phyloP scores from a whole-genome alignment of 2,329 filamentous ascomycete genomes.

The Diaporthe nobilis region DNA sequence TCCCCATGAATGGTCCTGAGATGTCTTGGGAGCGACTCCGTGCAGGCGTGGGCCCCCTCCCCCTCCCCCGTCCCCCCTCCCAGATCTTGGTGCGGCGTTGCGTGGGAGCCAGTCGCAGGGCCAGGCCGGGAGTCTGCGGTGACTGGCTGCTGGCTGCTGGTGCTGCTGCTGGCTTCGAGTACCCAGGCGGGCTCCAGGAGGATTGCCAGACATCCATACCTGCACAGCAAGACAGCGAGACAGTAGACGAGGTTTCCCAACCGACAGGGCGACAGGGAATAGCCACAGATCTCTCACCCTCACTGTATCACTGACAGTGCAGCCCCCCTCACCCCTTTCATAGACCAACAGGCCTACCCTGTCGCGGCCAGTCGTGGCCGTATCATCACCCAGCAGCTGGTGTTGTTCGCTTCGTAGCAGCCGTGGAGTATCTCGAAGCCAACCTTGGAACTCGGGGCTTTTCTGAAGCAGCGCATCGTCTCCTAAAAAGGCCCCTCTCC shows the following conservation, averaged over 20 bases:
- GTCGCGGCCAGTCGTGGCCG: slow-evolving; percentile 36
- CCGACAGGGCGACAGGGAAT: slow-evolving; percentile 39
- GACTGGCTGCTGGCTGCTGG: background rate
- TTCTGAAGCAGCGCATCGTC: slow-evolving; percentile 38
- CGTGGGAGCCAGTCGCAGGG: slow-evolving; percentile 39
- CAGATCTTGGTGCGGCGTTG: slow-evolving; percentile 32
- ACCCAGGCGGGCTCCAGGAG: slow-evolving; percentile 22
- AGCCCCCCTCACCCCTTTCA: slow-evolving; percentile 53
- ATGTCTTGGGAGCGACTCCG: slow-evolving; percentile 35
- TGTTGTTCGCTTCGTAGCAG: slow-evolving; percentile 42
- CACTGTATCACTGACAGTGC: slow-evolving; percentile 55
- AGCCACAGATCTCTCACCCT: slow-evolving; percentile 57
- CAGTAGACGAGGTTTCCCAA: slow-evolving; percentile 13
- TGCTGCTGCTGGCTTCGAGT: slow-evolving; percentile 1
- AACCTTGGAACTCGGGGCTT: slow-evolving; percentile 33
- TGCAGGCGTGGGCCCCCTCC: slow-evolving; percentile 14
- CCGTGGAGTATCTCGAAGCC: slow-evolving; percentile 38
- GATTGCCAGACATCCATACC: slow-evolving; percentile 16
- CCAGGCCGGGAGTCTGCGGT: slow-evolving; percentile 28
- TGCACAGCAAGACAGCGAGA: slow-evolving; percentile 17
- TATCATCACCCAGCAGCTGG: slow-evolving; percentile 39
- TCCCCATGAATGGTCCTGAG: slow-evolving; percentile 38
- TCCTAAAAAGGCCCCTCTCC: slow-evolving; percentile 39
- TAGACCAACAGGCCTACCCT: slow-evolving; percentile 46
- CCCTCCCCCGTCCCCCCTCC: background rate